Base-by-base conservation (phyloP, 192 early-diverging fungal genomes). In the Obelidium mucronatum region DNA sequence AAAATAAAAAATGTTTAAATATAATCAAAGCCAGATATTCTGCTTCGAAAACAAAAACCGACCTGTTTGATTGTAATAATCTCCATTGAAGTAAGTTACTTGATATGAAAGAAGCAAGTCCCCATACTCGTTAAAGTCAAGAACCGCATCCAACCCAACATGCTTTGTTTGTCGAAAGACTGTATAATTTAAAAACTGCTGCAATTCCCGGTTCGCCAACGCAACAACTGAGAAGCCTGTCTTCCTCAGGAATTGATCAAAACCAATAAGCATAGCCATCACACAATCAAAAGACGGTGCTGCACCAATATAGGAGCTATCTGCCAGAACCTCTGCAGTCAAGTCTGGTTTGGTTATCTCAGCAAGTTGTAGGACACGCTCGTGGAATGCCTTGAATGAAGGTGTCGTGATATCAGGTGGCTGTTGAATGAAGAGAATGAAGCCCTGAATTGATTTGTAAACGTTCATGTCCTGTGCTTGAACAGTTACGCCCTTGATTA, bases 121-220 rank as follows among this genome's bases (percentile, higher is more conserved):
- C 3, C 63, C 63, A n/a, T 48, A 48, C 19, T 48, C 44, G 19
- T 48, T 48, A 48, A 48, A 48, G 0, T 48, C 19, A 15, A 48
- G 44, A 0, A 48, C 19, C 0, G 11, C 44, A 0, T 48, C 22
- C 5, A 40, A 15, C 22, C 63, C 63, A 34, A 19, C 2, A 39
- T 65, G 39, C 19, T 35, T 22, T 6, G 36, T 35, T 6, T 28
- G 19, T 67, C 51, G 42, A 34, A 67, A 67, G 8, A 48, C 24
- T 13, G 66, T 67, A 44, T 28, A 67, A 19, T 67, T 67, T 26
- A 67, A 26, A n/a, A 35, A 51, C n/a, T 17, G 24, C 31, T 67
- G 66, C 19, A 67, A 44, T 28, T 67, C 17, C 8, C 66, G 39
- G 19, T 6, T 22, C 8, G 66, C 26, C 48, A 67, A 52, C 22